Conservation (phyloP, 495 filamentous ascomycete genomes). For the Neurospora sp. region DNA sequence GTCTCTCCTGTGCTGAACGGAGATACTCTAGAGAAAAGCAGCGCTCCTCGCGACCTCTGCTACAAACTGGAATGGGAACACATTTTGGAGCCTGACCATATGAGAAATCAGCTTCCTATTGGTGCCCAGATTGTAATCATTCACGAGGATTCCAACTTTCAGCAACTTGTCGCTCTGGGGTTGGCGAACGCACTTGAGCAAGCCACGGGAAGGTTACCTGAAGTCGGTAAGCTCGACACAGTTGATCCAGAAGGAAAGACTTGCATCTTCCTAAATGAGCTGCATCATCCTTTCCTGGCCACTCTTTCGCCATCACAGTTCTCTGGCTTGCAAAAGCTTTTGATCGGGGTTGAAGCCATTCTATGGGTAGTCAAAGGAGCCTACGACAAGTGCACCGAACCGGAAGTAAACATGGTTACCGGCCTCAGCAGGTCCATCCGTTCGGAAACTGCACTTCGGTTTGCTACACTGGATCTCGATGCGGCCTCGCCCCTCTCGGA, state of each 20-base stretch:
- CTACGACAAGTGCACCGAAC: constrained; percentile 28
- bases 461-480: constrained; percentile 43
- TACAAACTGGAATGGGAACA: constrained; percentile 47
- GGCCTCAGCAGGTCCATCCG: constrained; percentile 44
- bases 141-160: constrained; percentile 32
- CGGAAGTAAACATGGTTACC: constrained; percentile 43
- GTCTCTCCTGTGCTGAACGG: constrained; percentile 32
- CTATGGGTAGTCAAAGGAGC: constrained; percentile 44
- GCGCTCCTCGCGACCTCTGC: constrained; percentile 29
- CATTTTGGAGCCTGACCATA: constrained; percentile 21
- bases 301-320: constrained; percentile 27
- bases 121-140: constrained; percentile 34
- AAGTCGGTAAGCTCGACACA: constrained; percentile 21
- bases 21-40: constrained; percentile 16
- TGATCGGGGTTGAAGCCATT: constrained; percentile 27
- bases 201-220: constrained; percentile 25
- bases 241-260: constrained; percentile 25
- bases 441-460: constrained; percentile 41
- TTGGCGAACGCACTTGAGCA: constrained; percentile 31
- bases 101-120: constrained; percentile 5
- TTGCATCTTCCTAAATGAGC: constrained; percentile 32
- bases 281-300: constrained; percentile 33
- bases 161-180: constrained; percentile 32
- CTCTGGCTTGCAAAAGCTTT: constrained; percentile 24
- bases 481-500: constrained; percentile 23